Percentiles rank a stretch among this genome's conserved stretches.
Evolutionary conservation across 768 basidiomycete species (phyloP).

Genomic region (Auricularia cornea): DNA sequence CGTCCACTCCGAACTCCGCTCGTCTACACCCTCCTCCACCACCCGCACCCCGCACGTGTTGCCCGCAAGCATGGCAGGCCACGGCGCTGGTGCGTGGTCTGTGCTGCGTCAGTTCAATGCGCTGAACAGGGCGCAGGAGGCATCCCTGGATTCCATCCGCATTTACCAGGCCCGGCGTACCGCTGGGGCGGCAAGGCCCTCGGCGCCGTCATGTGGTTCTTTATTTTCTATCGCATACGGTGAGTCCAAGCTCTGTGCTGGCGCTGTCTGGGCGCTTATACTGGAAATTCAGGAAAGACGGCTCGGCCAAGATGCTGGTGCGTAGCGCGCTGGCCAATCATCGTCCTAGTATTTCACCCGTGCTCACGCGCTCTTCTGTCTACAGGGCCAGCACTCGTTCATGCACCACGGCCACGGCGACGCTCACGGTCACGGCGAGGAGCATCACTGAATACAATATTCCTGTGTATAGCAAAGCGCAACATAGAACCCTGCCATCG

Average conservation of each 20-base stretch:
- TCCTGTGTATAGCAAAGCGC: background rate
- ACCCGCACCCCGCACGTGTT: too few relatives aligned
- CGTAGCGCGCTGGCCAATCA: background rate
- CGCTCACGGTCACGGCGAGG: background rate
- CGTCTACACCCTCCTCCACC: too few relatives aligned
- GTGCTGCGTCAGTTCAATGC: background rate
- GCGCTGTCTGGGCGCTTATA: background rate
- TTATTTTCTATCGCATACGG: constrained; percentile 94
- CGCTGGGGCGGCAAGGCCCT: constrained; percentile 75
- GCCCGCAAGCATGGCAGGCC: constrained; percentile 22
- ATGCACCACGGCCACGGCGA: background rate
- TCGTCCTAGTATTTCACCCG: background rate
- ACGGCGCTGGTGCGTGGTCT: constrained; percentile 18
- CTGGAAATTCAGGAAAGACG: background rate
- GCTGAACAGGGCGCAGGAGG: constrained; percentile 15
- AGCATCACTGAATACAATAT: background rate
- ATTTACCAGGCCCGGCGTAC: constrained; percentile 70
- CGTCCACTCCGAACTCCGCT: background rate
- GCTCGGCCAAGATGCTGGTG: background rate
- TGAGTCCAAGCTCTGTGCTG: constrained; percentile 31
- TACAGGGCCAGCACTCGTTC: background rate
- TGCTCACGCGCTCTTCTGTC: background rate
- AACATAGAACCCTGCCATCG: too few relatives aligned
- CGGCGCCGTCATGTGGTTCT: constrained; percentile 97
- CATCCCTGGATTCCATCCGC: constrained; percentile 73